These are phyloP conservation scores for Meira miltonrushii DNA, from an alignment of 1,284 basidiomycete species.

Conservation along the genomic window DNA sequence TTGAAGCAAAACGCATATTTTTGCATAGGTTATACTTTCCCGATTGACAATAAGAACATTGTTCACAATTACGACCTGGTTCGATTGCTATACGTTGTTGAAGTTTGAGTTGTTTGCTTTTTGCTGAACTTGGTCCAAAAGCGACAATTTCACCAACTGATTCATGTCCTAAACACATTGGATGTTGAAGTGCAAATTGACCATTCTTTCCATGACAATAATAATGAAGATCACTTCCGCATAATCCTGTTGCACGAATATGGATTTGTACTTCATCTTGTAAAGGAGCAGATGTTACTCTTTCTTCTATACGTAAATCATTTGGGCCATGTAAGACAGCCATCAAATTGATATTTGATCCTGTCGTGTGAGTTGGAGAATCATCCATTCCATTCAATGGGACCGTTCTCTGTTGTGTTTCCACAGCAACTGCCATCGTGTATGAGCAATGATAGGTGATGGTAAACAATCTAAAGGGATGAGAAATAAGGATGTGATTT, in stretches of 20 bases:
- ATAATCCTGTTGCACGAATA: slow-evolving; percentile 78
- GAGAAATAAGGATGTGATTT: too few species aligned
- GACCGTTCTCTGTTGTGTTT: too few species aligned
- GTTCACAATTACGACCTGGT: slow-evolving; percentile 79
- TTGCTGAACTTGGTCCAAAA: slow-evolving; percentile 51
- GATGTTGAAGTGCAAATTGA: slow-evolving; percentile 71
- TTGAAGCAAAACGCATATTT: slow-evolving; percentile 74
- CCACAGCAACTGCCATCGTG: too few species aligned
- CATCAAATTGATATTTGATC: slow-evolving; percentile 28
- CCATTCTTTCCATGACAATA: slow-evolving; percentile 65
- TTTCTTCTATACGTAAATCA: slow-evolving; percentile 54
- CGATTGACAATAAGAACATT: slow-evolving; percentile 56
- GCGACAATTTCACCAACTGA: slow-evolving; percentile 74
- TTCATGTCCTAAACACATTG: slow-evolving; percentile 86
- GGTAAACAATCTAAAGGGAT: too few species aligned
- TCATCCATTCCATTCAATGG: too few species aligned
- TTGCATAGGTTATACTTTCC: slow-evolving; percentile 94
- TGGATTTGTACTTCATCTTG: slow-evolving; percentile 65
- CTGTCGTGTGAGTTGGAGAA: neutral
- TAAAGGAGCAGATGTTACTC: slow-evolving; percentile 60
- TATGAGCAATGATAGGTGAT: too few species aligned
- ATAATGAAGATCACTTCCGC: slow-evolving; percentile 60
- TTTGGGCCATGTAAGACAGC: slow-evolving; percentile 55
- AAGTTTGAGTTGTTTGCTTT: slow-evolving; percentile 57
- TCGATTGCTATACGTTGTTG: slow-evolving; percentile 92